Percentiles rank a stretch among this genome's conserved stretches.
Conservation (phyloP, 2,329 filamentous ascomycete species). For the Hypoxylon sp. region DNA sequence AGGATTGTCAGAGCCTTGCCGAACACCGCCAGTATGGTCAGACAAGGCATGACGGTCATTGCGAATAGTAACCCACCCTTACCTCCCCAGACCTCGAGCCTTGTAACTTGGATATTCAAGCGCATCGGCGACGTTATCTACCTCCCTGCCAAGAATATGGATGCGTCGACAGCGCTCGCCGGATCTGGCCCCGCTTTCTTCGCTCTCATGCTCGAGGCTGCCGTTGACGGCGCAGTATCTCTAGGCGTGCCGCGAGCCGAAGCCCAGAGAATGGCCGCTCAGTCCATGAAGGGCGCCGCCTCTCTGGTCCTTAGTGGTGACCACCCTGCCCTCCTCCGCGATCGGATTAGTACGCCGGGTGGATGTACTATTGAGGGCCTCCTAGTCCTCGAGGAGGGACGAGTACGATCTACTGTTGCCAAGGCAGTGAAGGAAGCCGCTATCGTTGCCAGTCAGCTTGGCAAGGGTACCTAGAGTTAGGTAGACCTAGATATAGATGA, state of each 20-base stretch:
- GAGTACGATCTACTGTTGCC: constrained; percentile 76
- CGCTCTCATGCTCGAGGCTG: constrained; percentile 80
- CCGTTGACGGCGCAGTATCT: constrained; percentile 82
- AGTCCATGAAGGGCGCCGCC: constrained; percentile 82
- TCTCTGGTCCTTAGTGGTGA: constrained; percentile 78
- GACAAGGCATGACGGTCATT: constrained; percentile 88
- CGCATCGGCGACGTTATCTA: constrained; percentile 79
- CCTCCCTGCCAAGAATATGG: constrained; percentile 77
- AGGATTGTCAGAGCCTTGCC: constrained; percentile 85
- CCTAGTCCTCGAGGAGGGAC: constrained; percentile 80
- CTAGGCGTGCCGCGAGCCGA: constrained; percentile 82
- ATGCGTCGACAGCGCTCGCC: constrained; percentile 80
- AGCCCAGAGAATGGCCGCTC: constrained; percentile 82
- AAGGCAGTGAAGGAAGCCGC: constrained; percentile 80
- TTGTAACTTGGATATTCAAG: constrained; percentile 84
- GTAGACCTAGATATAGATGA: constrained; percentile 56
- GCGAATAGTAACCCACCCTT: constrained; percentile 73
- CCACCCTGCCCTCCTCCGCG: constrained; percentile 80
- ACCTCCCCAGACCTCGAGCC: constrained; percentile 64
- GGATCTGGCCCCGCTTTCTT: constrained; percentile 84
- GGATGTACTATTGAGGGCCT: constrained; percentile 84
- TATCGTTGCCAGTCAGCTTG: constrained; percentile 77
- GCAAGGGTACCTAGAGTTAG: constrained; percentile 66
- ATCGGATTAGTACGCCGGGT: constrained; percentile 83
- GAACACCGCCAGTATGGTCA: constrained; percentile 84